These are phyloP conservation scores for Furcasterigmium furcatum DNA, from an alignment of 2,329 filamentous ascomycete genomes.

Conservation along the genomic window DNA sequence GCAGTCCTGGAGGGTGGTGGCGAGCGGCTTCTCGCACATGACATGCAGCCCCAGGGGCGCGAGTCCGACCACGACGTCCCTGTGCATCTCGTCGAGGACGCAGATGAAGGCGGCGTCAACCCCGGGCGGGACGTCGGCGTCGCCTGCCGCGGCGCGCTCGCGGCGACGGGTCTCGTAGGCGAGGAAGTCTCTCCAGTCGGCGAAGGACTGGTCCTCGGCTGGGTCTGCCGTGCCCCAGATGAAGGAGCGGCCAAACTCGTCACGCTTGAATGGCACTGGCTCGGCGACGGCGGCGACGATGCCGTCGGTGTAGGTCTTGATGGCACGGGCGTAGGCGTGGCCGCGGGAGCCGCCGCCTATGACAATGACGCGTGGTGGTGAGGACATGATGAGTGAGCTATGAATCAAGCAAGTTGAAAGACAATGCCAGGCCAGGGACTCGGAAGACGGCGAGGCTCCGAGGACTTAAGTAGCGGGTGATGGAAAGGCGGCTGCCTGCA, in stretches of 20 bases:
- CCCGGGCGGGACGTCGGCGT: conserved; percentile 42
- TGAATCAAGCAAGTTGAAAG: too few species aligned
- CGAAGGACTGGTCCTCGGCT: conserved; percentile 64
- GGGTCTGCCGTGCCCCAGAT: conserved; percentile 62
- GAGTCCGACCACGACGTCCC: conserved; percentile 72
- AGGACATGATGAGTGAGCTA: conserved; percentile 15
- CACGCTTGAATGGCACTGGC: conserved; percentile 73
- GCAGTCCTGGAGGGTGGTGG: conserved; percentile 75
- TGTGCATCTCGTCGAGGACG: conserved; percentile 86
- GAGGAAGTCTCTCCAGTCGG: conserved; percentile 73
- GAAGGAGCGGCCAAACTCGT: conserved; percentile 64
- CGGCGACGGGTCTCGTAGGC: conserved; percentile 65
- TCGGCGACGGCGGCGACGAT: conserved; percentile 78
- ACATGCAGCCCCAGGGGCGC: conserved; percentile 72
- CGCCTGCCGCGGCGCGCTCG: conserved; percentile 43
- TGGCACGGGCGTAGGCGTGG: conserved; percentile 67
- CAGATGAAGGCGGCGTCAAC: conserved; percentile 62
- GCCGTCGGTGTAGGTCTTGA: conserved; percentile 62
- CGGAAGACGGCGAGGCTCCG: too few species aligned
- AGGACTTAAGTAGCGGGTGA: too few species aligned
- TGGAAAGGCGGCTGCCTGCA: too few species aligned
- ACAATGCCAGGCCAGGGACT: too few species aligned
- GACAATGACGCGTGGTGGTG: conserved; percentile 68
- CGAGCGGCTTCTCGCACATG: conserved; percentile 93
- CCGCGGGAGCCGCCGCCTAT: conserved; percentile 83